Evolutionary conservation across 2,329 filamentous ascomycete genomes (phyloP).

Genomic region (Fusarium zealandicum): DNA sequence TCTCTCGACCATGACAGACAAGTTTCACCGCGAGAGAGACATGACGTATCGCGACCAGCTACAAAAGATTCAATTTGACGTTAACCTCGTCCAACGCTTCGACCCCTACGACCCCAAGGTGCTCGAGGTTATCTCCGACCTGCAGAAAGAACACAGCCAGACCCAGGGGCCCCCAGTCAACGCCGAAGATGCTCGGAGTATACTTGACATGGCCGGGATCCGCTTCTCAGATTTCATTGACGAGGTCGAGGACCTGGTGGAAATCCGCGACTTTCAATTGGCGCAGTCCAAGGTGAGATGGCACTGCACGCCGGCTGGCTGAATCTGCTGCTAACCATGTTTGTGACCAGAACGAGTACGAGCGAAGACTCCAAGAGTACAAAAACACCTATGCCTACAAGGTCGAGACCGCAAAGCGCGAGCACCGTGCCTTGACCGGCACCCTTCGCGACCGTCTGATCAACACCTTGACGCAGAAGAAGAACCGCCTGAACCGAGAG

Average conservation of each 20-base stretch:
- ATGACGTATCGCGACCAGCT: slow-evolving; percentile 87
- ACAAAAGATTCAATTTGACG: slow-evolving; percentile 89
- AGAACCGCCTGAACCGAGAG: slow-evolving; percentile 68
- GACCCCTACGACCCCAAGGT: slow-evolving; percentile 79
- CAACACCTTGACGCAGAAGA: slow-evolving; percentile 70
- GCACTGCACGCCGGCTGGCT: slow-evolving; percentile 1
- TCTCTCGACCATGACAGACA: slow-evolving; percentile 75
- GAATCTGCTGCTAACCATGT: slow-evolving; percentile 24
- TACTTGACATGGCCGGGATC: slow-evolving; percentile 79
- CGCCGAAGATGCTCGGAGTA: slow-evolving; percentile 57
- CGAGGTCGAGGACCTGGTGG: slow-evolving; percentile 85
- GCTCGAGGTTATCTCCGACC: slow-evolving; percentile 73
- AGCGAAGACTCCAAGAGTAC: slow-evolving; percentile 66
- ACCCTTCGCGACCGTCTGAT: slow-evolving; percentile 73
- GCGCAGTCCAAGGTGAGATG: slow-evolving; percentile 77
- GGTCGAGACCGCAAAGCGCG: slow-evolving; percentile 67
- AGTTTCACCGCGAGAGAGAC: slow-evolving; percentile 83
- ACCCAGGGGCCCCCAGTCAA: slow-evolving; percentile 51
- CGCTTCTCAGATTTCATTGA: slow-evolving; percentile 86
- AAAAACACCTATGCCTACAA: slow-evolving; percentile 67
- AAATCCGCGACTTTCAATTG: slow-evolving; percentile 84
- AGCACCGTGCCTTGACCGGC: slow-evolving; percentile 64
- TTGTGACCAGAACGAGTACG: slow-evolving; percentile 63
- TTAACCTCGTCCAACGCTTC: slow-evolving; percentile 83
- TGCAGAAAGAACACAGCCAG: slow-evolving; percentile 63